phyloP scores from a whole-genome alignment of 2,329 filamentous ascomycete genomes.

The Juglanconis sp. region DNA sequence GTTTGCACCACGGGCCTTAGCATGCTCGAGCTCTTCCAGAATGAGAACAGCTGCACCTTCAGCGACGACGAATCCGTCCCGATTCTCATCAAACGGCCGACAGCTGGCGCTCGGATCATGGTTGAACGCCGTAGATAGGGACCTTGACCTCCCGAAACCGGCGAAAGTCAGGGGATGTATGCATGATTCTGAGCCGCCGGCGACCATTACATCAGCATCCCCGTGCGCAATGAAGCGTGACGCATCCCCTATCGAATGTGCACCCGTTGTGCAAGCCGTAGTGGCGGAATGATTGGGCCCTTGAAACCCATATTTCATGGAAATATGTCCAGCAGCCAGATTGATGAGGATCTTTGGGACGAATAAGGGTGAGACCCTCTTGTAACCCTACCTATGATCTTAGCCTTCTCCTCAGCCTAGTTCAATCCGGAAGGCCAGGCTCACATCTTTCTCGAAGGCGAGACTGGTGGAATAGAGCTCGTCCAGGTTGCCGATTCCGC shows the following conservation, averaged over 20 bases:
- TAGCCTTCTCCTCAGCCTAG: slow-evolving; percentile 10
- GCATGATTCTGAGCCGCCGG: slow-evolving; percentile 92
- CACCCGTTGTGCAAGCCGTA: slow-evolving; percentile 93
- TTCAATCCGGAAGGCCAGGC: slow-evolving; percentile 26
- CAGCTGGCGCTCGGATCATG: slow-evolving; percentile 67
- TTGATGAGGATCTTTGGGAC: slow-evolving; percentile 93
- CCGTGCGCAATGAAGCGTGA: slow-evolving; percentile 88
- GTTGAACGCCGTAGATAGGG: slow-evolving; percentile 79
- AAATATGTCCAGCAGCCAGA: slow-evolving; percentile 88
- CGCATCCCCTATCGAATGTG: slow-evolving; percentile 91
- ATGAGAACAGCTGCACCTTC: slow-evolving; percentile 88
- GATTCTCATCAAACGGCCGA: slow-evolving; percentile 77
- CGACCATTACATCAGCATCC: slow-evolving; percentile 92
- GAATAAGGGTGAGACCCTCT: slow-evolving; percentile 88
- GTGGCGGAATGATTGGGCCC: slow-evolving; percentile 92
- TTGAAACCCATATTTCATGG: slow-evolving; percentile 85
- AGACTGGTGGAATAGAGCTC: slow-evolving; percentile 84
- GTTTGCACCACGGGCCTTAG: slow-evolving; percentile 69
- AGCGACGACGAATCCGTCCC: slow-evolving; percentile 85
- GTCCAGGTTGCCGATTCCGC: slow-evolving; percentile 90
- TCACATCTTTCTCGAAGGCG: slow-evolving; percentile 69
- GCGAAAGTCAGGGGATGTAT: slow-evolving; percentile 92
- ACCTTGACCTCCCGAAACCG: slow-evolving; percentile 84
- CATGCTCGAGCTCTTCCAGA: slow-evolving; percentile 88
- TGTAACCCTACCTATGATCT: slow-evolving; percentile 66